These are phyloP conservation scores for Vitis labrusca DNA, from an alignment of 164 flowering plant genomes.

Conservation along the genomic window DNA sequence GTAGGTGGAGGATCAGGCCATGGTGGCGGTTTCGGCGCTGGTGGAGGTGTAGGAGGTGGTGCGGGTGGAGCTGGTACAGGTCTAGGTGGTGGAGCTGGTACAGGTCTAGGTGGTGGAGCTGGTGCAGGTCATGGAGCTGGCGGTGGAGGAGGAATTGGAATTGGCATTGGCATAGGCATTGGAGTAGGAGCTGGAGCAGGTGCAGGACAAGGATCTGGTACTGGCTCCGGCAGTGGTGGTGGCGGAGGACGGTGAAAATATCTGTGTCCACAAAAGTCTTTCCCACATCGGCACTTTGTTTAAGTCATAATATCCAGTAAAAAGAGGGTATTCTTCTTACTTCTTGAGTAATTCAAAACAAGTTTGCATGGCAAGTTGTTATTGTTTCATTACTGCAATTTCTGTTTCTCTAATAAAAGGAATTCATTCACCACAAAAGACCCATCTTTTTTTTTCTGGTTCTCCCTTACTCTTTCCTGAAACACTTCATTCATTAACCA, in stretches of 20 bases:
- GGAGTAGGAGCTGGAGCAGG: conserved; percentile 24
- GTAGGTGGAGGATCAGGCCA: conserved; percentile 16
- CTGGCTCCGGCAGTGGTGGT: conserved; percentile 18
- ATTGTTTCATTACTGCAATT: too few species aligned
- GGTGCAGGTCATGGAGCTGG: conserved; percentile 21
- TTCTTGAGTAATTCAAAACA: too few species aligned
- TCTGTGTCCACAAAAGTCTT: too few species aligned
- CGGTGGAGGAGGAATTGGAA: conserved; percentile 20
- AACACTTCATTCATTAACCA: too few species aligned
- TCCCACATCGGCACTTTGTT: too few species aligned
- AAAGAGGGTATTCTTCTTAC: neutral
- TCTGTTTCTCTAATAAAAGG: too few species aligned
- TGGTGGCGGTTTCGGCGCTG: conserved; percentile 17
- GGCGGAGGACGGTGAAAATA: conserved; percentile 11
- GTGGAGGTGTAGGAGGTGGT: conserved; percentile 23
- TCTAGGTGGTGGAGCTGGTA: conserved; percentile 14
- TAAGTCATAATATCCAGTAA: neutral
- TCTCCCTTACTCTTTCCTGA: too few species aligned
- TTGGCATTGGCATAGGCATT: conserved; percentile 21
- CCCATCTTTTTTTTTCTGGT: too few species aligned
- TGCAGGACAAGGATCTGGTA: conserved; percentile 21
- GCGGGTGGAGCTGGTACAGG: conserved; percentile 15
- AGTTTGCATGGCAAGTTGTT: too few species aligned
- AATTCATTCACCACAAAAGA: too few species aligned
- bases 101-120: conserved; percentile 11